Percentiles rank a stretch among this genome's conserved stretches.
Evolutionary conservation across 352 stramenopile species (phyloP).

Genomic region (Phytophthora colocasiae): DNA sequence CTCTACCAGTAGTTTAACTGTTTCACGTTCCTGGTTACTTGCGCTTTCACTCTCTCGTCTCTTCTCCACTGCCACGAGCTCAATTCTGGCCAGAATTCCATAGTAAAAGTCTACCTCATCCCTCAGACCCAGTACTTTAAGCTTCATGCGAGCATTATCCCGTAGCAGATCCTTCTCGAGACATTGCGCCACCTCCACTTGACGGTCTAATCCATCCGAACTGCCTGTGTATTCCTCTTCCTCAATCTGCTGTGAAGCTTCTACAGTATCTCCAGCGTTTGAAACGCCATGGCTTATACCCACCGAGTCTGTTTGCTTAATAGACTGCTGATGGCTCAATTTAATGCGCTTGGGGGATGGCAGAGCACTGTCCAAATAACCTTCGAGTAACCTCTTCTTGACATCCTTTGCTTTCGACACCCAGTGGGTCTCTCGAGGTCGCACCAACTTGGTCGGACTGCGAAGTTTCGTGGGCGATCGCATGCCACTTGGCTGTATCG

Average conservation of each 20-base stretch:
- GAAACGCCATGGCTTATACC: neutral
- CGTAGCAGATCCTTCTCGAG: constrained; percentile 53
- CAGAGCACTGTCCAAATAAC: constrained; percentile 4
- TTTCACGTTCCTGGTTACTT: constrained; percentile 7
- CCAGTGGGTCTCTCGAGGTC: constrained; percentile 22
- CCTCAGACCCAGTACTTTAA: constrained; percentile 49
- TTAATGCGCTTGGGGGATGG: constrained; percentile 27
- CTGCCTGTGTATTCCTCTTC: constrained; percentile 19
- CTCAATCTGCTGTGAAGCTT: constrained; percentile 16
- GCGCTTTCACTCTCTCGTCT: neutral
- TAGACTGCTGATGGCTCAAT: neutral
- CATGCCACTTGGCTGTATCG: constrained; percentile 18
- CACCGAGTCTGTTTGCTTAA: neutral
- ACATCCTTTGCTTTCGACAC: constrained; percentile 19
- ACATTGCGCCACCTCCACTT: constrained; percentile 41
- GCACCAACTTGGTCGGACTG: constrained; percentile 31
- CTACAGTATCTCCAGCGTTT: constrained; percentile 2
- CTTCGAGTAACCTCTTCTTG: constrained; percentile 37
- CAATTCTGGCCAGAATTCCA: constrained; percentile 49
- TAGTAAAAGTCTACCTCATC: constrained; percentile 70
- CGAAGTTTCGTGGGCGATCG: constrained; percentile 33
- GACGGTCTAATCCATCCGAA: constrained; percentile 32
- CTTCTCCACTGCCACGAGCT: constrained; percentile 35
- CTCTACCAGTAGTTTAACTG: constrained; percentile 22
- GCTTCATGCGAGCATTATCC: constrained; percentile 55